Base-by-base conservation (phyloP, 805 yeast species). In the Wickerhamiella sorbophila region DNA sequence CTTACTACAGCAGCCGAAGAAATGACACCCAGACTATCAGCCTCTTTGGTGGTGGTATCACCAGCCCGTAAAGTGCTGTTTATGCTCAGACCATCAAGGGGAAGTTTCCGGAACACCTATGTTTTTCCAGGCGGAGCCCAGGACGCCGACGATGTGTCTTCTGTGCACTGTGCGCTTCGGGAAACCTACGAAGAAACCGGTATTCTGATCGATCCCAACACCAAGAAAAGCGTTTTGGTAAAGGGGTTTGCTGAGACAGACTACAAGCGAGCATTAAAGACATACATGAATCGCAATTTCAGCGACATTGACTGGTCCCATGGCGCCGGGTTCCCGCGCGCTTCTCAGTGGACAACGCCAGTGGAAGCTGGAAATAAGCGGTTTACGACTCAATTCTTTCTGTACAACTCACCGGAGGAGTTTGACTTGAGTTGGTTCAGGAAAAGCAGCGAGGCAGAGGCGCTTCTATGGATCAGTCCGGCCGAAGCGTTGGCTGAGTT, bases 181-280 rank as follows among this genome's bases (percentile, higher is more conserved):
- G 62, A 57, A 33, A 54, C 59, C 1, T 58, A 47, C 32, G 62
- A 57, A 38, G 62, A 57, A 39, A 57, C 62, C 1, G 61, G 61
- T 1, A 38, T 57, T 6, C 36, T 55, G 33, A 44, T 57, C 16
- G 31, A 46, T 24, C 53, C 57, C n/a, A 41, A 6, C 12, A 31
- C 42, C 9, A 39, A 41, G 6, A 16, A 36, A 12, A 33, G 35
- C 3, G 22, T 32, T 9, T 33, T 43, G 4, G 26, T 43, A 4
- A 38, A 14, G 6, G 36, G 27, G n/a, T 12, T 37, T 2, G 33
- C 16, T 10, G 22, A 36, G 14, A 6, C 19, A 3, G 37, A 34
- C 37, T 38, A 40, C 34, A 5, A 12, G 5, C 10, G 15, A 12
- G 41, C 44, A 4, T 24, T 42, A n/a, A 4, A 5, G 10, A 24